These are phyloP conservation scores for Patellifolia procumbens DNA, from an alignment of 179 eudicot genomes.

Conservation along the genomic window DNA sequence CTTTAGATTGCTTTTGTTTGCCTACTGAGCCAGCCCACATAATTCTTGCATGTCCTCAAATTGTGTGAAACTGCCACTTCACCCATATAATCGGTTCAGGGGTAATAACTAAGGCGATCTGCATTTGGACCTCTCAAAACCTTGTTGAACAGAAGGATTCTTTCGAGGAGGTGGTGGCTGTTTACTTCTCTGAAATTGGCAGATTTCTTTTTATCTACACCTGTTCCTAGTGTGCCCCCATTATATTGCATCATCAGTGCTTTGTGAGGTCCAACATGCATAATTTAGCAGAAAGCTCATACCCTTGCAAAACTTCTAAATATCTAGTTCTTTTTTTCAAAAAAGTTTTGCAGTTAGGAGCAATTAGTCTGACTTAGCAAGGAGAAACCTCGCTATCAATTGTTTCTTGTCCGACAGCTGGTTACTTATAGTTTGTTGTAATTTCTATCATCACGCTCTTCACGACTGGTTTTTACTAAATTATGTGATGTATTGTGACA, in stretches of 20 bases:
- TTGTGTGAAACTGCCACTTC: background rate
- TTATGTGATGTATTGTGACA: background rate
- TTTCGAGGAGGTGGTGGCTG: background rate
- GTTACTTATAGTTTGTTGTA: background rate
- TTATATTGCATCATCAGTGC: background rate
- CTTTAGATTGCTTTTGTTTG: background rate
- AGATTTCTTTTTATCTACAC: background rate
- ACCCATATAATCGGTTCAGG: background rate
- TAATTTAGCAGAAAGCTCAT: background rate
- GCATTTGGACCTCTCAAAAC: background rate
- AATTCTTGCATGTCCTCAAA: background rate
- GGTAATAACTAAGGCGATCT: background rate
- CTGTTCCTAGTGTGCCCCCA: background rate
- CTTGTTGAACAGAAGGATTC: background rate
- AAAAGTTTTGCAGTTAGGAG: no score
- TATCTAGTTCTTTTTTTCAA: no score
- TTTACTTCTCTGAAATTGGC: background rate
- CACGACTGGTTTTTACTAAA: background rate
- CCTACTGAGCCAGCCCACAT: background rate
- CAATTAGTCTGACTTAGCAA: no score
- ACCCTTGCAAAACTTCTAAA: background rate
- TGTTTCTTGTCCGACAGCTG: background rate
- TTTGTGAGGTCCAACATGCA: background rate
- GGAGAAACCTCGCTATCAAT: no score
- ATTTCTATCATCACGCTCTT: background rate